Base-by-base conservation (phyloP, 2,329 filamentous ascomycete species). In the Ascochyta lentis region DNA sequence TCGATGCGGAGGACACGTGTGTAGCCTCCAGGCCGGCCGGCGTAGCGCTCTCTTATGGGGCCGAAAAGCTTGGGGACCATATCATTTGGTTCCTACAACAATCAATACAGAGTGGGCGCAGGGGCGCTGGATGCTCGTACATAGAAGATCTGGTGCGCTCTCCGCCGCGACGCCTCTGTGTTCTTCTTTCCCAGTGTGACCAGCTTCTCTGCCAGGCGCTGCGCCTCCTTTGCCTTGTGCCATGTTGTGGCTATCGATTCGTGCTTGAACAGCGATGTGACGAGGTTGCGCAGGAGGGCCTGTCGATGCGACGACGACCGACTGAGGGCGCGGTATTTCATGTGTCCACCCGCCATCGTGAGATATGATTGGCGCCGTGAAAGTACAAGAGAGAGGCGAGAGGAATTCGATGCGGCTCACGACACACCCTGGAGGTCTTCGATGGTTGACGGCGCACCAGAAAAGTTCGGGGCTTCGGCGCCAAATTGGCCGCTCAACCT, bases 141-240 rank as follows among this genome's bases (percentile, higher is more conserved):
- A 75, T 87, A 98, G 75, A 99, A 89, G 68, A 93, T 92, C 35
- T 85, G 86, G 68, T 89, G 80, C n/a, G 92, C 94, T 65, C 85
- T 86, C 72, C 87, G 83, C 75, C 86, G 84, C 58, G 89, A 89
- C 19, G 91, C 90, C 70, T 92, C 89, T 37, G 94, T 96, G 76
- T 97, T 92, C 79, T 88, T 90, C 84, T 98, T 99, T 19, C 91
- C 94, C 67, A 96, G 77, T 4, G 93, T 97, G 70, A 99, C 93
- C 65, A 98, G 82, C 81, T 96, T 96, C 75, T 99, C 95, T 7
- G 93, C 95, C 66, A 98, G 77, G 39, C 91, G 85, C 79, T 99
- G 95, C 19, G 95, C 91, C 81, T 99, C 95, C 79, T 98, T 99
- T 43, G 95, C 95, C 80, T 98, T 98, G 75, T 89, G 88, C 84